phyloP scores from a whole-genome alignment of 805 yeast species.

The Candida stauntonica region DNA sequence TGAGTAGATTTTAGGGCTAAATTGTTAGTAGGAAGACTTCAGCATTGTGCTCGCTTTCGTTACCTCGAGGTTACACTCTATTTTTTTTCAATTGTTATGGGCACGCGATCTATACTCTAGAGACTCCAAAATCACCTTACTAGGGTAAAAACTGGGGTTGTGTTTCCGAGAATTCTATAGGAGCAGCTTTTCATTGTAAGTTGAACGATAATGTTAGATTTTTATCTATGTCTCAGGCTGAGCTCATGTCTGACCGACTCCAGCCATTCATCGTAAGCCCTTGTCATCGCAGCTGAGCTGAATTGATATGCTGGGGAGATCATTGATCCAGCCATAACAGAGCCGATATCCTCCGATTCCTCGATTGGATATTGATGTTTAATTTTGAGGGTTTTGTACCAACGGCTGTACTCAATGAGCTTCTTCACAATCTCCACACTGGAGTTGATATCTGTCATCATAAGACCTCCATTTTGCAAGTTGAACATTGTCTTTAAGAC shows the following conservation, averaged over 20 bases:
- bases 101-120: too few relatives aligned
- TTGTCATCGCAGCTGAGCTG: background rate
- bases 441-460: slow-evolving; percentile 44
- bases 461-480: slow-evolving; percentile 49
- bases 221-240: too few relatives aligned
- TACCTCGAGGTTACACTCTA: too few relatives aligned
- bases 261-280: slow-evolving; percentile 5
- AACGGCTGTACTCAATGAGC: slow-evolving; percentile 50
- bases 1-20: too few relatives aligned
- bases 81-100: too few relatives aligned
- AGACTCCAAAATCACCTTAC: too few relatives aligned
- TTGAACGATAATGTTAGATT: too few relatives aligned
- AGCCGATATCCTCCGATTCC: slow-evolving; percentile 10
- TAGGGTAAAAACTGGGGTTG: too few relatives aligned
- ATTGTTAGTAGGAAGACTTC: too few relatives aligned
- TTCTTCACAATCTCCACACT: slow-evolving; percentile 53
- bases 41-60: too few relatives aligned
- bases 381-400: slow-evolving; percentile 55
- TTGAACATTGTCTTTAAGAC: slow-evolving; percentile 48
- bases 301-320: slow-evolving; percentile 29
- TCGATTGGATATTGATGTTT: slow-evolving; percentile 32
- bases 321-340: slow-evolving; percentile 23
- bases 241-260: background rate
- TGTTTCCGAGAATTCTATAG: too few relatives aligned
- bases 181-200: too few relatives aligned